Evolutionary conservation across 192 early-diverging fungal genomes (phyloP), one percentile per base, ranked within the genome.

Genomic region (Backusella liffmaniae): DNA sequence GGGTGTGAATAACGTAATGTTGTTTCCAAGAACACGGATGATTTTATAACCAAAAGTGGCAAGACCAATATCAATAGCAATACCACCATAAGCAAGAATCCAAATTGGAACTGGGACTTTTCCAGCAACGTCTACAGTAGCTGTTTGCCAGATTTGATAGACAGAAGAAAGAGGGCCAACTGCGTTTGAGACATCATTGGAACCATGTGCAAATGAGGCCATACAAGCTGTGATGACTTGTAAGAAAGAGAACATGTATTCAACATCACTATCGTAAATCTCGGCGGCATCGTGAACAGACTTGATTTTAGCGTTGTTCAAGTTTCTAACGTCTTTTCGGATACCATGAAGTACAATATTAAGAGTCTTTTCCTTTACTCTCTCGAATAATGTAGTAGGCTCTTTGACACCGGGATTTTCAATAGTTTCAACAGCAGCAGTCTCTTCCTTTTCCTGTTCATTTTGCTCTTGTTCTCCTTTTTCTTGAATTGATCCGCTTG

Each of bases 131-230:
- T 88, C 82, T 34, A 87, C 88, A 16, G 73, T 69, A 7, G 81
- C 86, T 13, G 76, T 83, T 62, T 83, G 70, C 91, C 94, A 96
- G 71, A 92, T 86, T 71, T 86, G 80, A 79, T 88, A 95, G 56
- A 95, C 93, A 42, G 91, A 83, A 1, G 94, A 82, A 35, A 95
- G 77, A 21, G 94, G 94, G 65, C 94, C 93, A 66, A 93, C 89
- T 29, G 94, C 94, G 77, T 96, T 95, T 76, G 93, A 88, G 29
- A 95, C 92, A 83, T 96, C 93, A 85, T 96, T 96, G 72, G 90
- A 89, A 56, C 94, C 93, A 84, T 96, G 94, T 18, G 92, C 87
- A 82, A 95, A 95, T 74, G 93, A 94, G 32, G 94, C 91, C 41
- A 94, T 90, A 73, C 91, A 88, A 15, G 93, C 92, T 5, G 94